A percentile compares a stretch with the other conserved stretches of the same genome.
phyloP scores from a whole-genome alignment of 371 early-diverging fungal species.

The Mucor plumbeus region DNA sequence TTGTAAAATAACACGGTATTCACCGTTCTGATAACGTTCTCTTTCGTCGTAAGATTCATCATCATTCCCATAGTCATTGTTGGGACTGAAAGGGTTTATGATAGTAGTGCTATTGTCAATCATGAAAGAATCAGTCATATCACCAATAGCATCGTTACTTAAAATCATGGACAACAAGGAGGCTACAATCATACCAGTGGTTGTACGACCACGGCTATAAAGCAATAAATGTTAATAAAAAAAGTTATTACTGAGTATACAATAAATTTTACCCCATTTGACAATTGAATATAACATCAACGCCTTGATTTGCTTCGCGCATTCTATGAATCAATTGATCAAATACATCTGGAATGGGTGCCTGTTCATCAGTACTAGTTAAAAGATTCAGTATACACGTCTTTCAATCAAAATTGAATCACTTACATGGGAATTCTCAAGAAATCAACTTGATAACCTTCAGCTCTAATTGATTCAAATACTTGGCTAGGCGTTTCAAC shows the following conservation, averaged over 20 bases:
- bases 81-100: background rate
- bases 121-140: constrained; percentile 39
- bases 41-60: constrained; percentile 50
- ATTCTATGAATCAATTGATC: constrained; percentile 63
- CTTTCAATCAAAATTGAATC: background rate
- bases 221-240: constrained; percentile 15
- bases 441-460: constrained; percentile 65
- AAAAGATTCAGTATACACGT: background rate
- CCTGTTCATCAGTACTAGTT: constrained; percentile 71
- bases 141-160: constrained; percentile 39
- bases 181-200: constrained; percentile 76
- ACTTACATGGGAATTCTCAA: constrained; percentile 67
- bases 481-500: constrained; percentile 65
- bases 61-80: constrained; percentile 41
- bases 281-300: constrained; percentile 73
- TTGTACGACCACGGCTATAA: constrained; percentile 74
- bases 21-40: constrained; percentile 61
- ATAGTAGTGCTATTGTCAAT: constrained; percentile 19
- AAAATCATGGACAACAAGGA: constrained; percentile 58
- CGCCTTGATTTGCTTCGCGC: constrained; percentile 36
- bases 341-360: constrained; percentile 77
- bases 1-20: constrained; percentile 71
- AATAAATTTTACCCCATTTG: constrained; percentile 68
- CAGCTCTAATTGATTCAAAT: constrained; percentile 47
- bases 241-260: background rate